Evolutionary conservation across 2,329 filamentous ascomycete species (phyloP).

Genomic region (Epichloe bromicola): DNA sequence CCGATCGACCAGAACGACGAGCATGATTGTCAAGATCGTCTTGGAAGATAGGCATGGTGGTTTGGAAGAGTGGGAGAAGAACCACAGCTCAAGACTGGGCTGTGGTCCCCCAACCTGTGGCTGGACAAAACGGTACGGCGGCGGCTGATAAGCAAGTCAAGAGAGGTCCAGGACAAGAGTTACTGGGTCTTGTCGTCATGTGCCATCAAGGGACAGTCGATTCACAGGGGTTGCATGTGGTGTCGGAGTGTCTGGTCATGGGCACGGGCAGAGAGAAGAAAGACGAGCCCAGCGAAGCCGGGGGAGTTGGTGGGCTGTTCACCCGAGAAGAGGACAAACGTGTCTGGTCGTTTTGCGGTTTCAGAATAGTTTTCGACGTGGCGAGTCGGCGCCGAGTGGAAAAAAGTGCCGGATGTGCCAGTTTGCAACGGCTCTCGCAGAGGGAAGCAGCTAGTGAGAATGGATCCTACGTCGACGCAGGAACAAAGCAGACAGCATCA

Average conservation of each 20-base stretch:
- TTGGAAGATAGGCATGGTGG: conserved; percentile 45
- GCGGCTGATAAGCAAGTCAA: background rate
- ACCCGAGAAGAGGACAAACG: background rate
- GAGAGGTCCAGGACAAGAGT: background rate
- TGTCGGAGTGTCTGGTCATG: background rate
- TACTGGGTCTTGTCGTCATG: background rate
- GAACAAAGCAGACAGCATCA: background rate
- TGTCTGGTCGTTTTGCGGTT: background rate
- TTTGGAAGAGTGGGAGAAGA: conserved; percentile 12
- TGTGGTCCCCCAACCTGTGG: conserved; percentile 9
- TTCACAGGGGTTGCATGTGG: background rate
- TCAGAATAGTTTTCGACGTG: background rate
- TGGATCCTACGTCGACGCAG: background rate
- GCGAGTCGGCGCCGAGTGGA: background rate
- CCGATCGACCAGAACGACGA: conserved; percentile 12
- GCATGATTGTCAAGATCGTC: conserved; percentile 30
- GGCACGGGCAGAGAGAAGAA: background rate
- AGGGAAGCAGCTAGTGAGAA: background rate
- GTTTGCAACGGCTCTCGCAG: background rate
- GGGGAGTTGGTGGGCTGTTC: background rate
- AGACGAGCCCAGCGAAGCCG: background rate
- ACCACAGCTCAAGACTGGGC: conserved; percentile 19
- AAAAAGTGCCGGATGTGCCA: no score
- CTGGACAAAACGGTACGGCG: conserved; percentile 6
- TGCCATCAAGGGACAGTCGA: background rate